Base-by-base conservation (phyloP, 1,139 yeast species). In the Diutina sp. region DNA sequence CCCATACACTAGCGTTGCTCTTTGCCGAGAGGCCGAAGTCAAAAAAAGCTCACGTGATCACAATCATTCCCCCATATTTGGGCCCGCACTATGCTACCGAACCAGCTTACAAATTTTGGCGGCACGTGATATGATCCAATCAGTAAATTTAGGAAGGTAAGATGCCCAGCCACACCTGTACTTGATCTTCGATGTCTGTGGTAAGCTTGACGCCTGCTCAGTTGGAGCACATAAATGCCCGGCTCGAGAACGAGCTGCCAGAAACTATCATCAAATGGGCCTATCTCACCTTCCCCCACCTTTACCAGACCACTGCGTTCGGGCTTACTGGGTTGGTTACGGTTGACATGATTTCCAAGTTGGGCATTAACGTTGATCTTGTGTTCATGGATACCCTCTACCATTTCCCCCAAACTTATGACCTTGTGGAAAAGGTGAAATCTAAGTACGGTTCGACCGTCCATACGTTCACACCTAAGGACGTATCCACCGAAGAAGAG, bases 281-380 rank as follows among this genome's bases (percentile, higher is more conserved):
- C 0, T 72, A 87, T 32, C 69, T 79, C 32, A 89, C 96, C 0
- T 84, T 91, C 64, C 97, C 97, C 5, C 78, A 83, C 46, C 74
- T 93, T 44, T 90, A 70, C 66, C 99, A 93, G 69, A 90, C 97
- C 2, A 90, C 98, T 0, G 98, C 98, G 1, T 90, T 91, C 70
- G 99, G 99, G 0, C 77, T 93, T 51, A 88, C 97, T 0, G 99
- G 99, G 0, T 72, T 91, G 58, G 96, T 87, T 29, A 90, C 93
- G 14, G 75, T 89, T 45, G 97, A 91, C 67, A 87, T 91, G 79
- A 72, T 91, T 50, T 77, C 87, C n/a, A 83, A 83, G 65, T 54
- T 59, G 6, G 58, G 66, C 14, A 76, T 78, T 62, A 77, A 84
- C 0, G 77, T 89, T 11, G 96, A 90, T 58, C 75, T 91, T 58